Evolutionary conservation across 179 eudicot genomes (phyloP).

Genomic region (Beta macrorhiza): DNA sequence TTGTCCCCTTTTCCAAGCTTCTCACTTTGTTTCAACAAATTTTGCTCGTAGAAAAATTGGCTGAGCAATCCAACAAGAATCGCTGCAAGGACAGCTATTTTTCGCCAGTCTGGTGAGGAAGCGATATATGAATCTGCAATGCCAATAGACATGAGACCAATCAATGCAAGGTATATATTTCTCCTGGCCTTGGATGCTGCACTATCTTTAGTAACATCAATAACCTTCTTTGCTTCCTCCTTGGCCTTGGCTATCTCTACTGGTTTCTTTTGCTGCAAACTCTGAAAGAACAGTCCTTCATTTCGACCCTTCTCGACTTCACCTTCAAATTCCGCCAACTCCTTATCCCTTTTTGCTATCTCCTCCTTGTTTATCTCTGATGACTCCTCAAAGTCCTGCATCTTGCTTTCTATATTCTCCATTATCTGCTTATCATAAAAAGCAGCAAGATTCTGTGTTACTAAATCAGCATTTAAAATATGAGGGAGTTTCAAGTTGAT

Average conservation of each 20-base stretch:
- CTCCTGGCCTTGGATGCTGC: conserved; percentile 60
- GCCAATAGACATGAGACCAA: conserved; percentile 50
- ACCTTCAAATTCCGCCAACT: conserved; percentile 62
- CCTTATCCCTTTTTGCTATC: conserved; percentile 56
- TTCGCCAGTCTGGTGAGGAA: conserved; percentile 57
- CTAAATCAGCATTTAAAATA: background rate
- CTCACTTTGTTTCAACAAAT: conserved; percentile 40
- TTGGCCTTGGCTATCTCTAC: conserved; percentile 49
- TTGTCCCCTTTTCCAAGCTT: conserved; percentile 13
- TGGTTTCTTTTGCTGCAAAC: conserved; percentile 42
- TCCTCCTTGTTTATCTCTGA: conserved; percentile 52
- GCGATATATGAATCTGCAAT: conserved; percentile 57
- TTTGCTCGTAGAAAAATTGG: conserved; percentile 74
- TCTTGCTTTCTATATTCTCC: conserved; percentile 75
- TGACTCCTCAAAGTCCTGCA: conserved; percentile 93
- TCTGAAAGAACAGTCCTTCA: conserved; percentile 82
- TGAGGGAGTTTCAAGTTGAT: conserved; percentile 5
- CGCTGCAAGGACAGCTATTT: conserved; percentile 50
- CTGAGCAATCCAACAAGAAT: conserved; percentile 61
- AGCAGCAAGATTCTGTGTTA: background rate
- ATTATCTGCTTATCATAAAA: conserved; percentile 60
- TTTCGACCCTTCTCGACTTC: conserved; percentile 56
- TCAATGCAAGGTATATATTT: conserved; percentile 65
- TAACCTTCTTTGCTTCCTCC: conserved; percentile 58
- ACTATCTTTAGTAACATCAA: conserved; percentile 40